These are phyloP conservation scores for Xylaria cubensis DNA, from an alignment of 495 filamentous ascomycete species.

Conservation along the genomic window DNA sequence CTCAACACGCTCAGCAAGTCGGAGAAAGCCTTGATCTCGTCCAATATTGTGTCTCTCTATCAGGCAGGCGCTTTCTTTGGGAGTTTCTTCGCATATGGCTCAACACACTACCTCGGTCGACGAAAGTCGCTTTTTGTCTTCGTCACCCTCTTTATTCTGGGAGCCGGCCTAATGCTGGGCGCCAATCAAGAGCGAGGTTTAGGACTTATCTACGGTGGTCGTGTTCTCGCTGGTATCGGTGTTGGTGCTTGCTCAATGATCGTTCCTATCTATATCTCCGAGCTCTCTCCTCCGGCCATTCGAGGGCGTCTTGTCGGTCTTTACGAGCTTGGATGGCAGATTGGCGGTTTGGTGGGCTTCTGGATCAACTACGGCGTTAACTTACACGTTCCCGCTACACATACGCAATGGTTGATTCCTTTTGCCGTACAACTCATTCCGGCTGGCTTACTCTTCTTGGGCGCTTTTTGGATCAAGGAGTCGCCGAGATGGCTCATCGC, in stretches of 20 bases:
- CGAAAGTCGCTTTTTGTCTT: conserved; percentile 62
- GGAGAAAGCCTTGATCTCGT: conserved; percentile 54
- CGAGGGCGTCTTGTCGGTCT: conserved; percentile 65
- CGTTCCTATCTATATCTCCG: conserved; percentile 65
- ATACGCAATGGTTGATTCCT: conserved; percentile 63
- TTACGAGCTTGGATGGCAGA: conserved; percentile 76
- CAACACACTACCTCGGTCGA: conserved; percentile 64
- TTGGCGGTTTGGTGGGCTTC: conserved; percentile 63
- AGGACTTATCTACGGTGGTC: conserved; percentile 64
- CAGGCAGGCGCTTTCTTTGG: conserved; percentile 74
- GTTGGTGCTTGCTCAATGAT: conserved; percentile 60
- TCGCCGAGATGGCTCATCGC: conserved; percentile 57
- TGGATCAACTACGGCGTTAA: conserved; percentile 62
- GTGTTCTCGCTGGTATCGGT: conserved; percentile 60
- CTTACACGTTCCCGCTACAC: conserved; percentile 44
- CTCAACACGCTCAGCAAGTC: conserved; percentile 43
- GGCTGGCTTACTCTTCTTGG: conserved; percentile 66
- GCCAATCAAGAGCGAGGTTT: conserved; percentile 63
- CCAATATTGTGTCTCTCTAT: conserved; percentile 74
- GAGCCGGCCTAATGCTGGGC: conserved; percentile 68
- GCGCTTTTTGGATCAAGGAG: conserved; percentile 56
- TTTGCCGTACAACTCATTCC: conserved; percentile 64
- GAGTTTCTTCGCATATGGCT: conserved; percentile 64
- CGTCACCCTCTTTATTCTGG: conserved; percentile 64
- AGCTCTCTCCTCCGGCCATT: conserved; percentile 62